Percentiles rank a stretch among this genome's conserved stretches.
Conservation (phyloP, 2,329 filamentous ascomycete species). For the Coniochaeta sp. region DNA sequence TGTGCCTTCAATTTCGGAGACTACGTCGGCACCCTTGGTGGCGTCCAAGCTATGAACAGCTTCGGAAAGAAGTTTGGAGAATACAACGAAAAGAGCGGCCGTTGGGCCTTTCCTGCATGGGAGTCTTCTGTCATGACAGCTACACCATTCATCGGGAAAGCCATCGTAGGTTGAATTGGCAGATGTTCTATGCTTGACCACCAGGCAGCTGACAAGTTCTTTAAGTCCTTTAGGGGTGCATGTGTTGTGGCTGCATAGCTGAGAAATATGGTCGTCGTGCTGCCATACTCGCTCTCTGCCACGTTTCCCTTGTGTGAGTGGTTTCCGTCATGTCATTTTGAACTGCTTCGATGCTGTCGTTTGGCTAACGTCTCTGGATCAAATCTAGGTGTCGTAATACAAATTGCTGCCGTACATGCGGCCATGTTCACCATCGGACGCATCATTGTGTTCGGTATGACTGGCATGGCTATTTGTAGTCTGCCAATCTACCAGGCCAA, state of each 20-base stretch:
- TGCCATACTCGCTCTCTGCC: conserved; percentile 14
- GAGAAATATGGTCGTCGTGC: conserved; percentile 18
- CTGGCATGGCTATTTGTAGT: conserved; percentile 22
- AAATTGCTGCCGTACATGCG: conserved; percentile 18
- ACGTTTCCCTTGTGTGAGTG: conserved; percentile 12
- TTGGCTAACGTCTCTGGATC: too few relatives aligned
- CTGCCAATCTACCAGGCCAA: conserved; percentile 22
- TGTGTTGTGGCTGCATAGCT: conserved; percentile 12
- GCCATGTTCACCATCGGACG: conserved; percentile 22
- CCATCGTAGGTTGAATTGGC: background rate
- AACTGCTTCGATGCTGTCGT: too few relatives aligned
- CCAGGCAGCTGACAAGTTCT: background rate
- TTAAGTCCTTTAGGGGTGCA: background rate
- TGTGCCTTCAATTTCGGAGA: conserved; percentile 6
- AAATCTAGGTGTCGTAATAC: conserved; percentile 18
- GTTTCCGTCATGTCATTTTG: background rate
- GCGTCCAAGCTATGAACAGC: conserved; percentile 4
- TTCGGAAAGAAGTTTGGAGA: conserved; percentile 5
- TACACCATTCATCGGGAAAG: conserved; percentile 3
- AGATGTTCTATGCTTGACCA: too few relatives aligned
- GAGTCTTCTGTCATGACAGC: conserved; percentile 4
- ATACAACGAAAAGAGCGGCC: conserved; percentile 1
- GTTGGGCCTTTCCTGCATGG: conserved; percentile 2
- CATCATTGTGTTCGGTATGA: conserved; percentile 21
- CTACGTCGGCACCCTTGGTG: conserved; percentile 3